Percentiles rank a stretch among this genome's conserved stretches.
Conservation (phyloP, 768 basidiomycete species). For the Crassisporium funariophilum region DNA sequence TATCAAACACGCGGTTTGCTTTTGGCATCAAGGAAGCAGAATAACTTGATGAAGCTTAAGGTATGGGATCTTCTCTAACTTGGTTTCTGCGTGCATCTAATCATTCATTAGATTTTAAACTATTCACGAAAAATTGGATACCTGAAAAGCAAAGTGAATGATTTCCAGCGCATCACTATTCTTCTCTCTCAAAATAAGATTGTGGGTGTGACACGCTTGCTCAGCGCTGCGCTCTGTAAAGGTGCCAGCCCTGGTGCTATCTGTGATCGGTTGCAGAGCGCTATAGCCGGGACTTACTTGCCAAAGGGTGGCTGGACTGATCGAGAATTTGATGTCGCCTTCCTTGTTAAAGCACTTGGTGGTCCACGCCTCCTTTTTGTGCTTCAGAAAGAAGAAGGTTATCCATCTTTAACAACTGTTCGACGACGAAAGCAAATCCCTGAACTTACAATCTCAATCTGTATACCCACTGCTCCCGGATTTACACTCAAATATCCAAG, state of each 20-base stretch:
- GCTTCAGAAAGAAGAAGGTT: constrained; percentile 14
- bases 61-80: not conserved
- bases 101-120: not conserved
- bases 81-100: not conserved
- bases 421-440: constrained; percentile 5
- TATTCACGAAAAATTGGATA: not conserved
- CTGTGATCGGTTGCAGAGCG: not conserved
- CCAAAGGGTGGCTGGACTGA: not conserved
- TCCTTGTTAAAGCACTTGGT: constrained; percentile 20
- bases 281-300: not conserved
- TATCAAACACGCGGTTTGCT: no score
- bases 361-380: constrained; percentile 23
- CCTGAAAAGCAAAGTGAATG: not conserved
- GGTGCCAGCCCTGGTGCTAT: not conserved
- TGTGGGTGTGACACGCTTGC: not conserved
- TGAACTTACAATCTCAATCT: constrained; percentile 1
- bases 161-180: not conserved
- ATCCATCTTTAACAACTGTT: constrained; percentile 18
- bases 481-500: constrained; percentile 9
- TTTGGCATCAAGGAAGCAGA: no score
- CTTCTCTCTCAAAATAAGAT: constrained; percentile 7
- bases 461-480: constrained; percentile 9
- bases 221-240: constrained; percentile 1
- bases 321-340: constrained; percentile 19
- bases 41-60: not conserved